A percentile compares a stretch with the other conserved stretches of the same genome.
Conservation (phyloP, 495 filamentous ascomycete genomes). For the Penicillium longicatenatum region DNA sequence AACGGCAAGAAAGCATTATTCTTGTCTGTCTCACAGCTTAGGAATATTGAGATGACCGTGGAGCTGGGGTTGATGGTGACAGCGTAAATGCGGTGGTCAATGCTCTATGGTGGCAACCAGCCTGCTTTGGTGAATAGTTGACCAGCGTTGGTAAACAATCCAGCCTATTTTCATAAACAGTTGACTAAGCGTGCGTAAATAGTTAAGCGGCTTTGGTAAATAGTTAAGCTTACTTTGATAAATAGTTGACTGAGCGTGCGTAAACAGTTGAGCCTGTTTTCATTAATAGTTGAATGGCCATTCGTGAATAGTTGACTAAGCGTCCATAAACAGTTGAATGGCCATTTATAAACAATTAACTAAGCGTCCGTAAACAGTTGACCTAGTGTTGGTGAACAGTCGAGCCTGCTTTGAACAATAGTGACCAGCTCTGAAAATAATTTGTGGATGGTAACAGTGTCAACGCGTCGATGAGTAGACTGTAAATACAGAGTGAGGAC, state of each 20-base stretch:
- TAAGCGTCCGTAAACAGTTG: too few relatives aligned
- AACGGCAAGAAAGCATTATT: slow-evolving; percentile 1
- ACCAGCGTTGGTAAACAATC: too few relatives aligned
- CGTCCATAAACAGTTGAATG: slow-evolving; percentile 1
- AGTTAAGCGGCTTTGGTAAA: too few relatives aligned
- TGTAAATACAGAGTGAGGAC: slow-evolving; percentile 1
- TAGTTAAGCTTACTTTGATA: too few relatives aligned
- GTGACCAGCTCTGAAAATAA: background rate
- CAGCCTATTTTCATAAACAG: too few relatives aligned
- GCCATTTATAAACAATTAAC: too few relatives aligned
- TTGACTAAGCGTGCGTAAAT: too few relatives aligned
- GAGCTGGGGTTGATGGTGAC: slow-evolving; percentile 2
- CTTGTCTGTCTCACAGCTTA: background rate
- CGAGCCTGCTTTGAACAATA: too few relatives aligned
- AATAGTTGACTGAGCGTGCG: background rate
- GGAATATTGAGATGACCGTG: background rate
- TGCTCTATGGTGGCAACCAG: slow-evolving; percentile 2
- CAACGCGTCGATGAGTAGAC: slow-evolving; percentile 4
- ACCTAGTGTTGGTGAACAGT: too few relatives aligned
- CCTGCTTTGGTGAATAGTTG: background rate
- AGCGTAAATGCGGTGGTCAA: background rate
- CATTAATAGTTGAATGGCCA: background rate
- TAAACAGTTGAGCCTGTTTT: background rate
- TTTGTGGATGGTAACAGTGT: background rate
- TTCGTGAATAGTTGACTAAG: background rate